Base-by-base conservation (phyloP, 2,329 filamentous ascomycete species). In the Graphiopsis chlorocephala region DNA sequence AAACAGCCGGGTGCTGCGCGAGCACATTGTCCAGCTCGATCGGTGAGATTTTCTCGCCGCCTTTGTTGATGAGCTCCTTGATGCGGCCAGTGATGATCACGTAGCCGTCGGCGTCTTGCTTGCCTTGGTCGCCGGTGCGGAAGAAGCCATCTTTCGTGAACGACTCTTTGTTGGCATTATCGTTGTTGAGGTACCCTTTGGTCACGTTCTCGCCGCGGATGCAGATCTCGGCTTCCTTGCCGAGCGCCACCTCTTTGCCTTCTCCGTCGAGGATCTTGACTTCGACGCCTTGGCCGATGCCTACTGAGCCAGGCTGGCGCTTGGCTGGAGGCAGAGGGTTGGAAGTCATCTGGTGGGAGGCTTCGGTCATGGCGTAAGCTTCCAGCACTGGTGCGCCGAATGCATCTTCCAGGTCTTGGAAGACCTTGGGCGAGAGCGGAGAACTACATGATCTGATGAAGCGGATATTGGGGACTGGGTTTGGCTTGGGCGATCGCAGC, bases 301-400 rank as follows among this genome's bases (percentile, higher is more conserved):
- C 92, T 2, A 96, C 92, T 56, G 88, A 92, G 57, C 92, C 92
- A 0, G 92, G 91, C 80, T 90, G 89, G 71, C 91, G 86, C 78
- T 90, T 88, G 20, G 82, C 88, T 3, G 91, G 90, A 0, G 82
- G 82, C 5, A 83, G 77, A 50, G 82, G 82, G 67, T 84, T 84
- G 26, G 89, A 91, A 1, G 90, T 92, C 89, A 93, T 93, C 76
- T 93, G 90, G 73, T 93, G 90, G 4, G 92, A 87, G 7, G 91
- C 92, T 80, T 96, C 92, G 47, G 92, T 96, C 92, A 96, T 96
- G 69, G 92, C 92, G 73, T 96, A 96, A 11, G 92, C 92, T 79
- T 96, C 92, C 20, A 96, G 84, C 0, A 96, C 92, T 0, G 92
- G 92, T 0, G 92, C 91, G 59, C 87, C 83, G 76, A 93, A 91